Percentiles rank a stretch among this genome's conserved stretches.
These are phyloP conservation scores for Aspergillus amoenus DNA, from an alignment of 2,329 filamentous ascomycete genomes.

Conservation along the genomic window DNA sequence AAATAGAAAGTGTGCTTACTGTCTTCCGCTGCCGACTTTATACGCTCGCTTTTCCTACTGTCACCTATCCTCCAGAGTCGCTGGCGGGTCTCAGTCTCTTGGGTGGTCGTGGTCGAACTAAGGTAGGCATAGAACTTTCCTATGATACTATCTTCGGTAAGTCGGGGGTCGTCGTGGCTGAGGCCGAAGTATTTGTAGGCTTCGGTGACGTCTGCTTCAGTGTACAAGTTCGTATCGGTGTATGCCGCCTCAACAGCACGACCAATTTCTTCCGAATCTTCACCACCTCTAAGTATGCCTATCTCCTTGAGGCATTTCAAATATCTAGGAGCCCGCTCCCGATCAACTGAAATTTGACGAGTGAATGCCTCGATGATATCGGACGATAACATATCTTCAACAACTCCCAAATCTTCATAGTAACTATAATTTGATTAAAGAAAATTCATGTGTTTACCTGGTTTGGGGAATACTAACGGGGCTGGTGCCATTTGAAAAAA, in stretches of 20 bases:
- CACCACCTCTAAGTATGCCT: conserved; percentile 49
- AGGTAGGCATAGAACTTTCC: conserved; percentile 61
- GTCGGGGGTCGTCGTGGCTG: conserved; percentile 41
- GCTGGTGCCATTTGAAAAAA: conserved; percentile 33
- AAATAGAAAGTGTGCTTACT: conserved; percentile 31
- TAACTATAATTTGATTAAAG: conserved; percentile 34
- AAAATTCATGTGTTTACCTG: background rate
- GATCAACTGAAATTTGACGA: conserved; percentile 58
- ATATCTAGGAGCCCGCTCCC: conserved; percentile 57
- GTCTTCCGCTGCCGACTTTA: conserved; percentile 59
- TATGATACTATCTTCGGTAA: conserved; percentile 62
- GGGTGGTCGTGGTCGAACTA: conserved; percentile 40
- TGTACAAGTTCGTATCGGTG: conserved; percentile 56
- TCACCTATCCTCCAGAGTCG: conserved; percentile 61
- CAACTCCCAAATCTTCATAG: conserved; percentile 63
- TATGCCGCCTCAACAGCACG: conserved; percentile 58
- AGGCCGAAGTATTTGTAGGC: conserved; percentile 64
- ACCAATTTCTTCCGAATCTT: conserved; percentile 56
- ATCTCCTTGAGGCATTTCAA: conserved; percentile 65
- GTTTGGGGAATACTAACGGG: conserved; percentile 29
- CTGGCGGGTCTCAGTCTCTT: conserved; percentile 57
- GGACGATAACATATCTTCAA: conserved; percentile 62
- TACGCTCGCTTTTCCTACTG: conserved; percentile 56
- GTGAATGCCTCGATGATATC: conserved; percentile 64
- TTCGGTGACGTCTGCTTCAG: conserved; percentile 54